Percentiles rank a stretch among this genome's conserved stretches.
phyloP scores from a whole-genome alignment of 139 green algal genomes.

The Eudorina sp. region DNA sequence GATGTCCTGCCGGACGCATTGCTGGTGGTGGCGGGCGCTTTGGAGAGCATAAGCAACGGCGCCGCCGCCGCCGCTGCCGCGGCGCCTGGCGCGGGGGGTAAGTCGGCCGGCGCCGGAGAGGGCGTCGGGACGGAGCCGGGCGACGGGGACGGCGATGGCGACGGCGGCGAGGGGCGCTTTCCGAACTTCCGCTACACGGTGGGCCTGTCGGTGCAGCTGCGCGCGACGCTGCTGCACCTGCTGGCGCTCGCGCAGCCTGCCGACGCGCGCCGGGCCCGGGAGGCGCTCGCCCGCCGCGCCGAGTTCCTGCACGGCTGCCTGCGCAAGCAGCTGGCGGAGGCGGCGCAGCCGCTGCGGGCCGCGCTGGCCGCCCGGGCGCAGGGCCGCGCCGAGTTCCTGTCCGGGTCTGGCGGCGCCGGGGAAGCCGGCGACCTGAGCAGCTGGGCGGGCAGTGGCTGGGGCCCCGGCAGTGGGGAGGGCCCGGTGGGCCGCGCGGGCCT shows the following conservation, averaged over 20 bases:
- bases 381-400: background rate
- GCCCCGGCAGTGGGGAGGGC: background rate
- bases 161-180: conserved; percentile 21
- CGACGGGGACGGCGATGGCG: background rate
- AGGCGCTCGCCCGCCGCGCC: conserved; percentile 18
- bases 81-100: background rate
- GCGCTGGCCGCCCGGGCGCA: background rate
- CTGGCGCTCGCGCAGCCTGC: conserved; percentile 32
- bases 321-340: conserved; percentile 9
- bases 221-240: conserved; percentile 50
- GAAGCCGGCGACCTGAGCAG: too few species aligned
- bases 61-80: conserved; percentile 13
- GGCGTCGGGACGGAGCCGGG: background rate
- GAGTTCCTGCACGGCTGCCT: conserved; percentile 21
- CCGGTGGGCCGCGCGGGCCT: background rate
- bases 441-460: too few species aligned
- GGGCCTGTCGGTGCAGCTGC: conserved; percentile 35
- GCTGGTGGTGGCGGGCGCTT: conserved; percentile 56
- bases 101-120: background rate
- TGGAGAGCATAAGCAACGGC: conserved; percentile 56
- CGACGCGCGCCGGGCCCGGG: conserved; percentile 19
- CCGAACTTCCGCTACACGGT: conserved; percentile 49
- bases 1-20: conserved; percentile 62
- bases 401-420: too few species aligned
- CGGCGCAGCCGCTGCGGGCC: conserved; percentile 6